Evolutionary conservation across 345 rosid genomes (phyloP).

Genomic region (Kernera saxatilis): DNA sequence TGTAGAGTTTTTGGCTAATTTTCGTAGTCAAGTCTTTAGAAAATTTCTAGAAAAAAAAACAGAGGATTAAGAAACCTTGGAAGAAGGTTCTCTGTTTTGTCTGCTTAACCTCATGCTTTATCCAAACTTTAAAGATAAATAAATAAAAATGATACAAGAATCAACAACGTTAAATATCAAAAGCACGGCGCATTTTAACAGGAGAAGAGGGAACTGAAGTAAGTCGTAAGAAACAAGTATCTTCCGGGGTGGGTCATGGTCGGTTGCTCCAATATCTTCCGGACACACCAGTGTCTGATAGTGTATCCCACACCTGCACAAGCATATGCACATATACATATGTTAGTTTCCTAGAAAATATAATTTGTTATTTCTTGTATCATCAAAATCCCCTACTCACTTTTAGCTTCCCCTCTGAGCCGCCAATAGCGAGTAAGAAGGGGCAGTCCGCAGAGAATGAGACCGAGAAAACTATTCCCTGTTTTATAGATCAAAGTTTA

Average conservation of each 20-base stretch:
- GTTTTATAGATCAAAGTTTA: background rate
- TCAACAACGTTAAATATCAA: too few species aligned
- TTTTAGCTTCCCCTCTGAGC: slow-evolving; percentile 60
- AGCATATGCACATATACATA: background rate
- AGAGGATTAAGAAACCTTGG: too few species aligned
- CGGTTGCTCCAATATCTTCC: slow-evolving; percentile 36
- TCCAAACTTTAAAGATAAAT: too few species aligned
- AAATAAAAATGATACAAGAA: too few species aligned
- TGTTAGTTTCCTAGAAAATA: background rate
- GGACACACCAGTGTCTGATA: slow-evolving; percentile 38
- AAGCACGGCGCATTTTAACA: too few species aligned
- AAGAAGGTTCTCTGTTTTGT: too few species aligned
- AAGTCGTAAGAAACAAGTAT: too few species aligned
- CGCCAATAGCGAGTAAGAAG: slow-evolving; percentile 67
- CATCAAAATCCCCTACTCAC: slow-evolving; percentile 34
- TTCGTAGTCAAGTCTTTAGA: too few species aligned
- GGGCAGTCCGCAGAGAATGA: slow-evolving; percentile 73
- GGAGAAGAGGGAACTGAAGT: too few species aligned
- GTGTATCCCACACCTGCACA: slow-evolving; percentile 74
- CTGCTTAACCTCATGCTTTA: too few species aligned
- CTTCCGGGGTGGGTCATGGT: background rate
- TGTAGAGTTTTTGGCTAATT: too few species aligned
- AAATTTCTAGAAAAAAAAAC: too few species aligned
- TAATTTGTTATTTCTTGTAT: background rate
- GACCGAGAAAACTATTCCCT: slow-evolving; percentile 72